These are phyloP conservation scores for Russula sp. DNA, from an alignment of 768 basidiomycete genomes.

Conservation along the genomic window DNA sequence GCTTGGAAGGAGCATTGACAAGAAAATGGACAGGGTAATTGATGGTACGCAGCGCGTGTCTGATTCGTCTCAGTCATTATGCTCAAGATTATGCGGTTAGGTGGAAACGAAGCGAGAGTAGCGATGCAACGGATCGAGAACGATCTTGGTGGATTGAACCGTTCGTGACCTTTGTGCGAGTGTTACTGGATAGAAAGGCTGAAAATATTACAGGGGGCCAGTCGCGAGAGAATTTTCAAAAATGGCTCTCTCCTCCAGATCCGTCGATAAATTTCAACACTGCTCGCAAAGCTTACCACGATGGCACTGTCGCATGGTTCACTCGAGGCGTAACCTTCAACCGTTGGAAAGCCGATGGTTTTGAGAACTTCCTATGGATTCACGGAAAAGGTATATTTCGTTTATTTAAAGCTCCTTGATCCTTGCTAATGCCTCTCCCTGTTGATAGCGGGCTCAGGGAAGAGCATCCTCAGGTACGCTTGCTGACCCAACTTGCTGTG, in stretches of 20 bases:
- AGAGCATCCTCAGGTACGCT: background rate
- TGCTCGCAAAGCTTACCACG: background rate
- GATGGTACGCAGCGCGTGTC: background rate
- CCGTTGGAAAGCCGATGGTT: background rate
- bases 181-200: background rate
- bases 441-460: background rate
- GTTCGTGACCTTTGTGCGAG: background rate
- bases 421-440: background rate
- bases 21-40: background rate
- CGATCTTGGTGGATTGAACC: background rate
- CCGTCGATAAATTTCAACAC: background rate
- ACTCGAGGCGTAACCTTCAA: background rate
- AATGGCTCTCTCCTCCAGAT: background rate
- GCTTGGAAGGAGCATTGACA: background rate
- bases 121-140: background rate
- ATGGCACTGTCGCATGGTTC: background rate
- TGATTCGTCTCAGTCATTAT: background rate
- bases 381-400: background rate
- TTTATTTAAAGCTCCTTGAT: background rate
- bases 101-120: background rate
- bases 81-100: background rate
- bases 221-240: background rate
- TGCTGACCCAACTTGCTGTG: background rate
- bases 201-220: background rate
- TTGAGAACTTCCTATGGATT: background rate